Evolutionary conservation across 2,329 filamentous ascomycete genomes (phyloP), one percentile per base, ranked within the genome.

Genomic region (Aspergillus candidus): DNA sequence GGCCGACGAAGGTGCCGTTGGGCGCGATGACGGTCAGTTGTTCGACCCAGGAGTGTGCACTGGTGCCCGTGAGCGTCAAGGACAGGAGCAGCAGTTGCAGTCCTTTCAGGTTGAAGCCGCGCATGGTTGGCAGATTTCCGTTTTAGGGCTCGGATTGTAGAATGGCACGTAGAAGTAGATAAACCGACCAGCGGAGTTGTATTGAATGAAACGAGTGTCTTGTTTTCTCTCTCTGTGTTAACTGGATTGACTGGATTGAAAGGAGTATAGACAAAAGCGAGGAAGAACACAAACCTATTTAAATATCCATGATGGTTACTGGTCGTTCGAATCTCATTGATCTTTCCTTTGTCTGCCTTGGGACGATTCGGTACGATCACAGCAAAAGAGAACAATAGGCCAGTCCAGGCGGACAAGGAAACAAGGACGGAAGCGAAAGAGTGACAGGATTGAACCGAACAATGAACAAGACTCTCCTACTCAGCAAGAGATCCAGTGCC

Each of bases 21-120:
- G 78, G 64, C 41, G 81, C 79, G 62, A 96, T 82, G 45, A 81
- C 79, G 49, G 74, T 78, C 39, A 91, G 73, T 57, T 83, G 74
- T 67, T 96, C 89, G 38, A 91, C 77, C 90, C 90, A 96, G 13
- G 82, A 84, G 68, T 96, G 91, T 31, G 80, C 83, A 22, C 50
- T 46, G 15, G 59, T 52, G 22, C 60, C 50, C 6, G 61, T 46
- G 18, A 50, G 38, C 15, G 69, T 49, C 30, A 61, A 45, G 36
- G 56, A 48, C 33, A 69, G 43, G 29, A 61, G 40, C 22, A 48
- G 43, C 38, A 47, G 46, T 39, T 41, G 38, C 37, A 46, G n/a
- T 11, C 30, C 46, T 11, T 31, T 42, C 22, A 12, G 33, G 14
- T 17, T 12, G 13, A 43, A 32, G 31, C n/a, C 33, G 22, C 35